A percentile compares a stretch with the other conserved stretches of the same genome.
Conservation (phyloP, 106 monocot species). For the Dioscorea dumetorum region DNA sequence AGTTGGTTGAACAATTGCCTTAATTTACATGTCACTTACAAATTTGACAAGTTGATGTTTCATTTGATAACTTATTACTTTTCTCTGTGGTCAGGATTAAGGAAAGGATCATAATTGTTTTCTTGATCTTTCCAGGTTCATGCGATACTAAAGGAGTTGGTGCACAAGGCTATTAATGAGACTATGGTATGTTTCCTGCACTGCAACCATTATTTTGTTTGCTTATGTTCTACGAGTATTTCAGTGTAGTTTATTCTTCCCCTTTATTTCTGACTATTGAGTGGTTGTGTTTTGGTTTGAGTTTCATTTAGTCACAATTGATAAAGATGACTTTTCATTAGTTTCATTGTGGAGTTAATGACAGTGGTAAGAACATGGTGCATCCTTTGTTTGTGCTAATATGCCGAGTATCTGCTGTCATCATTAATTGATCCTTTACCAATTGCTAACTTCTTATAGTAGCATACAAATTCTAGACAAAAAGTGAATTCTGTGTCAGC, state of each 20-base stretch:
- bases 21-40: too few relatives aligned
- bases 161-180: slow-evolving; percentile 33
- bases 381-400: too few relatives aligned
- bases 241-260: not conserved
- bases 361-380: too few relatives aligned
- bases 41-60: too few relatives aligned
- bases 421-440: too few relatives aligned
- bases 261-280: not conserved
- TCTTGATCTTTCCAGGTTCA: slow-evolving; percentile 26
- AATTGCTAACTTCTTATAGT: too few relatives aligned
- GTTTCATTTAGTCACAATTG: not conserved
- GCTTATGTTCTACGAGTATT: not conserved
- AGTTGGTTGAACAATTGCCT: too few relatives aligned
- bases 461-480: too few relatives aligned
- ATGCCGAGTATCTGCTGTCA: too few relatives aligned
- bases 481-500: too few relatives aligned
- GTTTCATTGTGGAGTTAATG: not conserved
- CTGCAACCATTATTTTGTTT: not conserved
- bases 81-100: too few relatives aligned
- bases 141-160: slow-evolving; percentile 30
- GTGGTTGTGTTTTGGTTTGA: not conserved
- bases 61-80: too few relatives aligned
- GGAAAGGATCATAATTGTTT: not conserved
- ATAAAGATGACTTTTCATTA: not conserved
- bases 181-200: slow-evolving; percentile 24